phyloP scores from a whole-genome alignment of 2,329 filamentous ascomycete genomes.

The Daldinia sp. region DNA sequence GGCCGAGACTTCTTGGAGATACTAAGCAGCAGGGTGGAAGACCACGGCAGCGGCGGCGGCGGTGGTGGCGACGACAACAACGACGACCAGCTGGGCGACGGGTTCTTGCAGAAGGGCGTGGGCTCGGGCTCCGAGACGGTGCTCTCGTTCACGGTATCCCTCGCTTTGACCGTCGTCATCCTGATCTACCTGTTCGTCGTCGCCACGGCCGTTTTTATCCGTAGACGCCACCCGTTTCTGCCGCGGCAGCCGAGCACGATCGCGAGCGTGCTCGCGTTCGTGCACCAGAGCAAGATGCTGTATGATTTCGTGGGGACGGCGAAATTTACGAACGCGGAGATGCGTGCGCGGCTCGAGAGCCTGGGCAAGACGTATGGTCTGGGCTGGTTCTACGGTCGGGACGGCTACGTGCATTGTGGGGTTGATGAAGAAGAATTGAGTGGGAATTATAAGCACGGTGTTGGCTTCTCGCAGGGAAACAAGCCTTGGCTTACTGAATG shows the following conservation, averaged over 20 bases:
- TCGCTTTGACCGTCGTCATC: conserved; percentile 71
- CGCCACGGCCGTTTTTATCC: conserved; percentile 69
- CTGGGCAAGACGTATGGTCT: conserved; percentile 78
- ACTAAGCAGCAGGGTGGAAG: conserved; percentile 26
- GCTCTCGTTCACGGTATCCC: conserved; percentile 74
- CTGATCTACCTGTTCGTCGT: conserved; percentile 73
- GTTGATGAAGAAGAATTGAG: conserved; percentile 81
- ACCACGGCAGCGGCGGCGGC: conserved; percentile 37
- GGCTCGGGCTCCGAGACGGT: conserved; percentile 70
- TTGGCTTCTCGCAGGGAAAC: conserved; percentile 61
- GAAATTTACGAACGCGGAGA: conserved; percentile 69
- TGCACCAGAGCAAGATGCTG: conserved; percentile 85
- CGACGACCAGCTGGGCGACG: conserved; percentile 15
- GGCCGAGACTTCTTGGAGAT: conserved; percentile 69
- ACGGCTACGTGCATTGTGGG: conserved; percentile 79
- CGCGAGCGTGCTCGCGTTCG: conserved; percentile 79
- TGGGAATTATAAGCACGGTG: conserved; percentile 73
- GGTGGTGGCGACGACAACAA: conserved; percentile 11
- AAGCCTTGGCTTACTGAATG: conserved; percentile 64
- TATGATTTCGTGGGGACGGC: conserved; percentile 79
- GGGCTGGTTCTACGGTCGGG: conserved; percentile 81
- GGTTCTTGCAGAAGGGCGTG: conserved; percentile 49
- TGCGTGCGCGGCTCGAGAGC: conserved; percentile 70
- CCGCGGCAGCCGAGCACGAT: conserved; percentile 85
- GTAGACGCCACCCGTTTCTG: conserved; percentile 76